Percentiles rank a stretch among this genome's conserved stretches.
Evolutionary conservation across 768 basidiomycete species (phyloP).

Genomic region (Lactarius psammicola): DNA sequence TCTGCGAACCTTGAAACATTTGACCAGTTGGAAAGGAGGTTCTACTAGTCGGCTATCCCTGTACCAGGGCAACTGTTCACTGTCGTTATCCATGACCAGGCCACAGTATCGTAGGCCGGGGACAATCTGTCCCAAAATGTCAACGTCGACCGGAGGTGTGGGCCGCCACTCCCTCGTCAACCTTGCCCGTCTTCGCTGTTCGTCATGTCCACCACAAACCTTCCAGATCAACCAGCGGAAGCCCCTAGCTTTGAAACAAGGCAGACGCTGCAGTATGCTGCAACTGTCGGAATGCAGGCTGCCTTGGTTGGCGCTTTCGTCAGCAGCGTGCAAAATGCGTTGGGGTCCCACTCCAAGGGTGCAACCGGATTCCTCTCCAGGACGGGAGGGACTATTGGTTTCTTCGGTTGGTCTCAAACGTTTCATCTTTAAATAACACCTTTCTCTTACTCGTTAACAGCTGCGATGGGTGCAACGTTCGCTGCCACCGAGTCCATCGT

Average conservation of each 20-base stretch:
- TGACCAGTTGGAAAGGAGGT: conserved; percentile 44
- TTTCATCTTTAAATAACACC: not conserved
- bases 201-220: conserved; percentile 20
- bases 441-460: conserved; percentile 40
- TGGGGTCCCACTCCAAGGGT: conserved; percentile 72
- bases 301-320: conserved; percentile 65
- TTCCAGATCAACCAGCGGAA: conserved; percentile 15
- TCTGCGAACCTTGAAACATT: conserved; percentile 46
- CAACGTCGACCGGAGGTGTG: conserved; percentile 10
- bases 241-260: conserved; percentile 47
- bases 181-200: not conserved
- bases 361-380: conserved; percentile 85
- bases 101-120: too few species aligned
- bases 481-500: conserved; percentile 77
- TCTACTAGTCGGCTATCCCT: conserved; percentile 33
- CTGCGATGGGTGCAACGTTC: conserved; percentile 86
- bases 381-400: conserved; percentile 85
- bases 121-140: conserved; percentile 6
- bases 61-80: conserved; percentile 34
- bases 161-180: not conserved
- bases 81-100: conserved; percentile 8
- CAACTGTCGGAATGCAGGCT: conserved; percentile 59
- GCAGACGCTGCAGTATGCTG: conserved; percentile 53
- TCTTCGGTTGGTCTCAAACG: conserved; percentile 66
- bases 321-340: conserved; percentile 76